Evolutionary conservation across 495 filamentous ascomycete species (phyloP).

Genomic region (Neurospora hispaniola): DNA sequence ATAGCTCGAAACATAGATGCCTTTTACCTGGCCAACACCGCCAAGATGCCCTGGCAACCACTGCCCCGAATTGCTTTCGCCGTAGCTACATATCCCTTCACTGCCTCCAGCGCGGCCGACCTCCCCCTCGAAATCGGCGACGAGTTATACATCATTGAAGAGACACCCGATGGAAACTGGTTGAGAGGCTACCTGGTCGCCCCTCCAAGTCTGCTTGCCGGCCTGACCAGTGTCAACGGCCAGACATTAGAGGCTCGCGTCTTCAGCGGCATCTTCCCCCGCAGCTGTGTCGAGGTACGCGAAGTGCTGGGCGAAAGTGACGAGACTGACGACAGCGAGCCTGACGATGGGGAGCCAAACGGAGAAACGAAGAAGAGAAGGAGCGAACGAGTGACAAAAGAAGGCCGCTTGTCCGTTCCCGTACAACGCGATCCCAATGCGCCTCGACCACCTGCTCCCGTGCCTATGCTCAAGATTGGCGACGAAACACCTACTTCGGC

Average conservation of each 20-base stretch:
- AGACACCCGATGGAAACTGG: conserved; percentile 78
- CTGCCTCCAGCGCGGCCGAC: conserved; percentile 74
- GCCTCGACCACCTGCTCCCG: conserved; percentile 78
- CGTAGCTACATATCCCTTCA: conserved; percentile 87
- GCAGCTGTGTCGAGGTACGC: conserved; percentile 75
- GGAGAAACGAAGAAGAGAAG: conserved; percentile 20
- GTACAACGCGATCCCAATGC: conserved; percentile 44
- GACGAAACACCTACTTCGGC: conserved; percentile 87
- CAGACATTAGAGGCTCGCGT: conserved; percentile 91
- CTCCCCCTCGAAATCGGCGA: conserved; percentile 96
- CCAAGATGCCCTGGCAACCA: conserved; percentile 84
- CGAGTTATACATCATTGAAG: conserved; percentile 97
- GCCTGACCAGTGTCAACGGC: conserved; percentile 82
- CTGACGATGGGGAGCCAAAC: conserved; percentile 16
- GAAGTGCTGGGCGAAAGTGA: conserved; percentile 59
- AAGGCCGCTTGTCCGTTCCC: conserved; percentile 25
- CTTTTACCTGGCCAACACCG: conserved; percentile 17
- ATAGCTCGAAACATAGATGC: conserved; percentile 15
- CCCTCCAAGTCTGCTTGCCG: conserved; percentile 84
- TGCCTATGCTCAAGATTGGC: conserved; percentile 94
- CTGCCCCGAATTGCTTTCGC: conserved; percentile 96
- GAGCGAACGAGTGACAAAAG: conserved; percentile 13
- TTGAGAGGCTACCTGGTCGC: conserved; percentile 90
- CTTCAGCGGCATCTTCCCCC: conserved; percentile 93
- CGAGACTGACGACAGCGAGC: conserved; percentile 33